Conservation (phyloP, 2,329 filamentous ascomycete species). For the Alternaria atra region DNA sequence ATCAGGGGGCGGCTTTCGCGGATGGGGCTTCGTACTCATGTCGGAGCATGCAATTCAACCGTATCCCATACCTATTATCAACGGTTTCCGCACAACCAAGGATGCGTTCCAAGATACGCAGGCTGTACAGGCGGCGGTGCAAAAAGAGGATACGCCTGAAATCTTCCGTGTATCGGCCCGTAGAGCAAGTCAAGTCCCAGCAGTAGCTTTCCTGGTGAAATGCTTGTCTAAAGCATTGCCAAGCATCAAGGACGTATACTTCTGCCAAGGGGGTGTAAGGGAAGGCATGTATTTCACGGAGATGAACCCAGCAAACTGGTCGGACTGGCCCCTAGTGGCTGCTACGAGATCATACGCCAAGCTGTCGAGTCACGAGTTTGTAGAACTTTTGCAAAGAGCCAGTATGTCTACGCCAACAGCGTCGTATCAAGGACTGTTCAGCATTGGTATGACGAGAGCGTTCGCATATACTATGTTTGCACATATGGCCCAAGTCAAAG, state of each 20-base stretch:
- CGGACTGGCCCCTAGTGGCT: conserved; percentile 71
- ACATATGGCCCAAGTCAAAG: conserved; percentile 55
- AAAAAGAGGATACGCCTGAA: conserved; percentile 48
- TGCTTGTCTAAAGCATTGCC: conserved; percentile 76
- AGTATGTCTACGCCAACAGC: conserved; percentile 22
- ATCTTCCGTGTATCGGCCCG: conserved; percentile 81
- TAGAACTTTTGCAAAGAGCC: conserved; percentile 62
- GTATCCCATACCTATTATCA: conserved; percentile 85
- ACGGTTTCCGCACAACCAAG: conserved; percentile 75
- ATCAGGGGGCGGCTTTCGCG: conserved; percentile 88
- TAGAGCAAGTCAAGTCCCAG: conserved; percentile 81
- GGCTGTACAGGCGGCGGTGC: conserved; percentile 54
- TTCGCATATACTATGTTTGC: conserved; percentile 68
- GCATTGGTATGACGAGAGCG: conserved; percentile 60
- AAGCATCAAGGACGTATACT: conserved; percentile 74
- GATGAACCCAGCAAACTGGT: conserved; percentile 67
- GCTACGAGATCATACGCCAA: conserved; percentile 65
- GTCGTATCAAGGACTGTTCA: conserved; percentile 51
- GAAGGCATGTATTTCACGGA: conserved; percentile 83
- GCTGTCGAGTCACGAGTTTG: conserved; percentile 58
- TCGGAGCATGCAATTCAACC: conserved; percentile 75
- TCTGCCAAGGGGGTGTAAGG: conserved; percentile 87
- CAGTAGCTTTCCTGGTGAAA: conserved; percentile 81
- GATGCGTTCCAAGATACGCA: conserved; percentile 67
- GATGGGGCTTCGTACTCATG: conserved; percentile 91